Evolutionary conservation across 1,284 basidiomycete genomes (phyloP).

Genomic region (Testicularia cyperi): DNA sequence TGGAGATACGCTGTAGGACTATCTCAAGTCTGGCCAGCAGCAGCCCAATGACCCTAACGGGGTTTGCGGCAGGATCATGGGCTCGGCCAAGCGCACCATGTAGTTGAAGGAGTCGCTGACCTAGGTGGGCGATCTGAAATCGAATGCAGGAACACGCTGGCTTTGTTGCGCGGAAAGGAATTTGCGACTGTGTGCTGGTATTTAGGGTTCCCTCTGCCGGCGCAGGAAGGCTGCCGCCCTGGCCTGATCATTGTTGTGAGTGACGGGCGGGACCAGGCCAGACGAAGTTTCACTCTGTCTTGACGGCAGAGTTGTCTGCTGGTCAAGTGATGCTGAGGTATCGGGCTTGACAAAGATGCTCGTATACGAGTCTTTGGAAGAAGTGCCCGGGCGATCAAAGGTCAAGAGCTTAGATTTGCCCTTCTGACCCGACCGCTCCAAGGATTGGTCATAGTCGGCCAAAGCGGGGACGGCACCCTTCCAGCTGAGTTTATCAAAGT

Average conservation of each 20-base stretch:
- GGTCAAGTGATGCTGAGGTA: too few relatives aligned
- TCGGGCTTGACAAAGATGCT: too few relatives aligned
- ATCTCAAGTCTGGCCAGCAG: too few relatives aligned
- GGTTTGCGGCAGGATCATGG: too few relatives aligned
- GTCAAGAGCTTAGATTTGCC: conserved; percentile 2
- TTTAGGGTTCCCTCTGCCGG: conserved; percentile 5
- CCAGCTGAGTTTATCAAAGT: conserved; percentile 54
- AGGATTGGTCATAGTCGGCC: background rate
- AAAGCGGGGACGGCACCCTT: conserved; percentile 40
- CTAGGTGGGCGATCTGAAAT: conserved; percentile 7
- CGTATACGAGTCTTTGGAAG: too few relatives aligned
- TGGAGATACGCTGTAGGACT: conserved; percentile 1
- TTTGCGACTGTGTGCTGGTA: too few relatives aligned
- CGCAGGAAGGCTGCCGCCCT: conserved; percentile 13
- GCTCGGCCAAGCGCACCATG: too few relatives aligned
- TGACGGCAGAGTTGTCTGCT: background rate
- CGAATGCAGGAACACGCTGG: too few relatives aligned
- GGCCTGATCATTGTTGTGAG: conserved; percentile 16
- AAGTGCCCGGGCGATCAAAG: conserved; percentile 3
- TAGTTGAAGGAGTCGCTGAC: background rate
- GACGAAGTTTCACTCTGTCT: background rate
- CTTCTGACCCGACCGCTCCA: background rate
- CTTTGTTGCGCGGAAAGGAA: too few relatives aligned
- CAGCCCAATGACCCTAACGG: too few relatives aligned
- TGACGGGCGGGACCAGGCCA: too few relatives aligned